Evolutionary conservation across 768 basidiomycete species (phyloP), one percentile per base, ranked within the genome.

Genomic region (Dioszegia crocea): DNA sequence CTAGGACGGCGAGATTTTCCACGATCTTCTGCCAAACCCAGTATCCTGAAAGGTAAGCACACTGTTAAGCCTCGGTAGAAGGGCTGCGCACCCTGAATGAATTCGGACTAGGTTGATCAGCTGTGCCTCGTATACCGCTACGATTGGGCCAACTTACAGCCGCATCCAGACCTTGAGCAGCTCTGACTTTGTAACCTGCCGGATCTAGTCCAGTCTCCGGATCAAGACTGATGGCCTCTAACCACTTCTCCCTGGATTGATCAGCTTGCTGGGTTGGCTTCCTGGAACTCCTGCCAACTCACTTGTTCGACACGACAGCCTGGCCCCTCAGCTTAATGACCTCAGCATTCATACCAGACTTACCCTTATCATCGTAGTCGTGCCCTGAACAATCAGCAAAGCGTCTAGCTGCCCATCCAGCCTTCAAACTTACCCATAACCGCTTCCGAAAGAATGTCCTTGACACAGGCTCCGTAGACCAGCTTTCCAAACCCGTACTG

Each of bases 371-470:
- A 78, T 78, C 5, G 68, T 72, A 0, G 69, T 48, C 5, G 72
- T 74, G 19, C 73, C 75, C 68, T 70, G 31, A n/a, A 16, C 27
- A 52, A 36, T 58, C 27, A 62, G 55, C 61, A 33, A 6, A 33
- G n/a, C n/a, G 33, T 33, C 33, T 6, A 33, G 8, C 33, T 33
- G 33, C 33, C 6, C 33, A 6, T 33, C 33, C 33, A 33, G 6
- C 33, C n/a, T n/a, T n/a, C 87, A 5, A 86, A 73, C 73, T 53
- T 49, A 69, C 80, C 82, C 82, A 83, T 36, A 82, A 66, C 6
- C 90, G 87, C 76, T 94, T 87, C n/a, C 93, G 84, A 75, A 99
- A 98, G 80, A 91, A 96, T 0, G 86, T 73, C 4, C 89, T 84
- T 62, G 91, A 88, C 57, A 89, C 89, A 0, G 86, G 85, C 4